These are phyloP conservation scores for Gossypium arboreum DNA, from an alignment of 345 rosid species.

Conservation along the genomic window DNA sequence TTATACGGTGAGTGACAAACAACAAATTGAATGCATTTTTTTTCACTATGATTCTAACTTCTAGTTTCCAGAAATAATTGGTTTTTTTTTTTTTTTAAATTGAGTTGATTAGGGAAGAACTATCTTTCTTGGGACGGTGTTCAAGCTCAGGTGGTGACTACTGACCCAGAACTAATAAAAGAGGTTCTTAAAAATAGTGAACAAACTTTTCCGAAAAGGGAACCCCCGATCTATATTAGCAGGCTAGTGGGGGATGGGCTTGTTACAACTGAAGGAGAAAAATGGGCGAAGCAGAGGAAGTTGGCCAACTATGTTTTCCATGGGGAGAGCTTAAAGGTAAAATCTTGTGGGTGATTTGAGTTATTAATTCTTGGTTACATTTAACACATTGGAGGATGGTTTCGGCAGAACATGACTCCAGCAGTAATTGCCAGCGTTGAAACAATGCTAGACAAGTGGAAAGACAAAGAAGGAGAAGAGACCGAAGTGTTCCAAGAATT, in stretches of 20 bases:
- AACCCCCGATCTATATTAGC: constrained; percentile 17
- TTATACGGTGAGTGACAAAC: constrained; percentile 16
- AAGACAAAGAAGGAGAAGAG: too few species aligned
- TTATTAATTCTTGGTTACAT: too few species aligned
- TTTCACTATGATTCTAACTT: neutral
- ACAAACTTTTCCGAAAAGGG: constrained; percentile 10
- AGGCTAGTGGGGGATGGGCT: constrained; percentile 39
- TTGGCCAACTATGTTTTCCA: constrained; percentile 1
- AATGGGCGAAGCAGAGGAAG: constrained; percentile 41
- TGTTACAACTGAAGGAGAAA: constrained; percentile 22
- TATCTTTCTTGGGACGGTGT: constrained; percentile 39
- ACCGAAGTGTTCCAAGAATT: too few species aligned
- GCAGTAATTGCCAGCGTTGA: too few species aligned
- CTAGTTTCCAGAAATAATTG: neutral
- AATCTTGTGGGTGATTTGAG: too few species aligned
- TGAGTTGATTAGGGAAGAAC: constrained; percentile 27
- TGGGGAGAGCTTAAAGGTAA: too few species aligned
- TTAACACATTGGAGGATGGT: neutral
- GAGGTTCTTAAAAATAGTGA: constrained; percentile 39
- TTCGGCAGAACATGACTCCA: constrained; percentile 11
- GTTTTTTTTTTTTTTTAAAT: neutral
- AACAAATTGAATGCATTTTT: neutral
- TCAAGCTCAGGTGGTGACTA: constrained; percentile 30
- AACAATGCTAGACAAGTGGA: too few species aligned
- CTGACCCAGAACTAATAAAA: constrained; percentile 37